These are phyloP conservation scores for Hygrophorus pudorinus DNA, from an alignment of 768 basidiomycete genomes.

Conservation along the genomic window DNA sequence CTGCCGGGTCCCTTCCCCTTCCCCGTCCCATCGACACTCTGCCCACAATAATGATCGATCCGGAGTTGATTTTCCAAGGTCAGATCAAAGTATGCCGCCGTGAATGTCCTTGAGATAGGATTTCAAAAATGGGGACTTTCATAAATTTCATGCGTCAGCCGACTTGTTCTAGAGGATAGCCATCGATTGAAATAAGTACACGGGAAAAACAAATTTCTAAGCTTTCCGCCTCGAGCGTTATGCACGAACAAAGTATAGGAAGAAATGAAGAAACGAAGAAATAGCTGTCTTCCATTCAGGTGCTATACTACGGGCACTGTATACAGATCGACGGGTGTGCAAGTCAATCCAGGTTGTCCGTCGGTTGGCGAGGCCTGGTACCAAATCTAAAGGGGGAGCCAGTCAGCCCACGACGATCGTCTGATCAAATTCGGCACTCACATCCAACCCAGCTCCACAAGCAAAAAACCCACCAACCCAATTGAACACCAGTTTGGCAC, in stretches of 20 bases:
- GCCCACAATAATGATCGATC: too few species aligned
- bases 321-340: slow-evolving; percentile 2
- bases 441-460: slow-evolving; percentile 19
- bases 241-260: too few species aligned
- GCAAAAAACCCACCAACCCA: slow-evolving; percentile 22
- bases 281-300: too few species aligned
- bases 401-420: background rate
- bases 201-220: background rate
- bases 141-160: too few species aligned
- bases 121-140: too few species aligned
- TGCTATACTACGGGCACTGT: slow-evolving; percentile 6
- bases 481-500: slow-evolving; percentile 17
- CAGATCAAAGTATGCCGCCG: too few species aligned
- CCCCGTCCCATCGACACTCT: too few species aligned
- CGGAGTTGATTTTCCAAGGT: too few species aligned
- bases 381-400: slow-evolving; percentile 1
- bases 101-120: too few species aligned
- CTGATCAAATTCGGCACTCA: slow-evolving; percentile 9
- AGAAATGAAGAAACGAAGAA: too few species aligned
- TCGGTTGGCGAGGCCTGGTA: slow-evolving; percentile 2
- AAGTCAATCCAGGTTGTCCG: slow-evolving; percentile 3
- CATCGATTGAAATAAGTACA: background rate
- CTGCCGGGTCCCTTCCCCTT: too few species aligned
- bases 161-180: too few species aligned
- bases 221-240: background rate